Percentiles rank a stretch among this genome's conserved stretches.
Evolutionary conservation across 768 basidiomycete species (phyloP).

Genomic region (Boletus fagicola): DNA sequence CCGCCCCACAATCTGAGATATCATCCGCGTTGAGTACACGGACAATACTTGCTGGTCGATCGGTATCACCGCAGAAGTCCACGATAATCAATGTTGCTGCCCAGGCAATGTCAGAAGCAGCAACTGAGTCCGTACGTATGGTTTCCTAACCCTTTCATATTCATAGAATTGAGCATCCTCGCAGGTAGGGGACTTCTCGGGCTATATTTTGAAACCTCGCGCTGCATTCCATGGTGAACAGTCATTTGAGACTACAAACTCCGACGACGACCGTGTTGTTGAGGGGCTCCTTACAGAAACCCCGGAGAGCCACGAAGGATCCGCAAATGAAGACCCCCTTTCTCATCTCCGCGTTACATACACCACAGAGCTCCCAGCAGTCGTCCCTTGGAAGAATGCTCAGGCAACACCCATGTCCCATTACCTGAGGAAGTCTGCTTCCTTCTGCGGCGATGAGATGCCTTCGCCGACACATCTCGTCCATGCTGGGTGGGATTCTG

Average conservation of each 20-base stretch:
- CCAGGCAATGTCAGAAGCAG: constrained; percentile 27
- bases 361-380: constrained; percentile 32
- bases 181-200: constrained; percentile 32
- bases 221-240: constrained; percentile 30
- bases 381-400: constrained; percentile 36
- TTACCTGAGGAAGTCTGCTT: constrained; percentile 40
- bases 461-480: constrained; percentile 50
- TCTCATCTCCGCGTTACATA: constrained; percentile 40
- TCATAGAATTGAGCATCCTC: constrained; percentile 24
- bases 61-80: constrained; percentile 34
- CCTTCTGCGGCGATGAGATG: constrained; percentile 38
- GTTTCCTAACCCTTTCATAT: constrained; percentile 30
- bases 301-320: constrained; percentile 29
- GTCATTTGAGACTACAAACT: constrained; percentile 35
- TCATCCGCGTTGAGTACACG: constrained; percentile 30
- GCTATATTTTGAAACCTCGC: constrained; percentile 26
- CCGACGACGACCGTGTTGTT: constrained; percentile 36
- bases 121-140: constrained; percentile 32
- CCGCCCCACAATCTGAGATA: constrained; percentile 29
- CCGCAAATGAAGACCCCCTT: constrained; percentile 31
- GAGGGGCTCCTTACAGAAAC: constrained; percentile 36
- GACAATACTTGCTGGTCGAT: constrained; percentile 33
- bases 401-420: constrained; percentile 36
- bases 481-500: constrained; percentile 58
- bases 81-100: constrained; percentile 18